Base-by-base conservation (phyloP, 345 rosid genomes). In the Hevea brasiliensis region DNA sequence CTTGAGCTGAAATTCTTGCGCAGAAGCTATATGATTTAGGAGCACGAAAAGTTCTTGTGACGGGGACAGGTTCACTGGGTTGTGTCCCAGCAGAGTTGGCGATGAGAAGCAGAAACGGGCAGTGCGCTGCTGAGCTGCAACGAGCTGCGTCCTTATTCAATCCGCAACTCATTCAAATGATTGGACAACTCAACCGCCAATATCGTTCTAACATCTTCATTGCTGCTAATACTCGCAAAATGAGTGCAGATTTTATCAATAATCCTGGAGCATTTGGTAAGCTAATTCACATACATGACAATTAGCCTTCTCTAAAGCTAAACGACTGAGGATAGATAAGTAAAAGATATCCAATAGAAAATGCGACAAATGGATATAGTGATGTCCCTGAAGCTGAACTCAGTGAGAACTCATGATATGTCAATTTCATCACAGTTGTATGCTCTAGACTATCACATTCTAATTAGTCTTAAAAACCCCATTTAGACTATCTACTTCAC, bases 71-170 rank as follows among this genome's bases (percentile, higher is more conserved):
- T 29, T 74, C 81, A 7, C 1, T 73, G 40, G 81, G 77, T 6
- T 78, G 81, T 56, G 77, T 63, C 1, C 81, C 81, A 1, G 81
- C 77, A 0, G 81, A 73, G 53, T 35, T 73, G 53, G 81, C 81
- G 1, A 44, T 23, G 74, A 73, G 81, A 44, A 32, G 74, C 61
- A 48, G 15, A 3, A 47, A 68, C 8, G 77, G 77, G 8, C 15
- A 44, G 9, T 78, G 81, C 18, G 18, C 73, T 2, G 26, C 17
- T 3, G 67, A 78, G 17, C 71, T 78, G 40, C 67, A 73, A 65
- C 35, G 61, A 24, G 77, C 81, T 21, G 81, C 77, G 10, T 29
- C 21, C 13, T 17, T 73, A 58, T 78, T 54, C 70, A 78, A 73
- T 50, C 74, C 81, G 17, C 74, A 73, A 18, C 70, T 78, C 37